Evolutionary conservation across 2,329 filamentous ascomycete species (phyloP), one percentile per base, ranked within the genome.

Genomic region (Diaporthe nobilis): DNA sequence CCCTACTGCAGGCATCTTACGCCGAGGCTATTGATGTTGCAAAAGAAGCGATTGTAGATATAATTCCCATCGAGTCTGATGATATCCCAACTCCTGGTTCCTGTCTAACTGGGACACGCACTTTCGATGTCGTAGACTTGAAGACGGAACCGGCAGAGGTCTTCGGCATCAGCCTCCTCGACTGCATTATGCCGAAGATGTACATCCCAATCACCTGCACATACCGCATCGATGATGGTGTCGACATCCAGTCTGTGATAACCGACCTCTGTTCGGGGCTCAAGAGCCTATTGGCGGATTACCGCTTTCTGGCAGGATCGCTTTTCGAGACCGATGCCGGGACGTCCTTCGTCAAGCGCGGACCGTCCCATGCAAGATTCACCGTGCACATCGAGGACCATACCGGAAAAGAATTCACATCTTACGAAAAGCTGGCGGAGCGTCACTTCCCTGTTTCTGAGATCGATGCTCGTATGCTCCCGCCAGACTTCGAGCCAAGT

Each of bases 151-250:
- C 57, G 6, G 53, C 20, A 42, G 70, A 72, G 13, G 25, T 53
- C 9, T 72, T 53, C 34, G 17, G 12, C 42, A 37, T 72, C 39
- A 72, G 55, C 39, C 53, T 72, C 6, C 70, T 72, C 42, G 70
- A 72, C 28, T 61, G 70, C 37, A 72, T 72, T 8, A 72, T 72
- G 70, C 70, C 70, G 13, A 31, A 60, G 13, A 72, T 72, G 39
- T 60, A 60, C 22, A 49, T 72, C 10, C 70, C 70, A 5, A 47
- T 72, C 55, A 72, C 70, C 13, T 51, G 55, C 42, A 60, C 55
- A 15, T 72, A 72, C 55, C 22, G 28, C 3, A 17, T 72, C 28
- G 44, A 39, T 2, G 28, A 72, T 13, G 28, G 42, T 39, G 22
- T 37, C 53, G 42, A 47, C 12, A 53, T 31, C 8, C 44, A 63